Evolutionary conservation across 768 basidiomycete species (phyloP).

Genomic region (Pleurotus platypus): DNA sequence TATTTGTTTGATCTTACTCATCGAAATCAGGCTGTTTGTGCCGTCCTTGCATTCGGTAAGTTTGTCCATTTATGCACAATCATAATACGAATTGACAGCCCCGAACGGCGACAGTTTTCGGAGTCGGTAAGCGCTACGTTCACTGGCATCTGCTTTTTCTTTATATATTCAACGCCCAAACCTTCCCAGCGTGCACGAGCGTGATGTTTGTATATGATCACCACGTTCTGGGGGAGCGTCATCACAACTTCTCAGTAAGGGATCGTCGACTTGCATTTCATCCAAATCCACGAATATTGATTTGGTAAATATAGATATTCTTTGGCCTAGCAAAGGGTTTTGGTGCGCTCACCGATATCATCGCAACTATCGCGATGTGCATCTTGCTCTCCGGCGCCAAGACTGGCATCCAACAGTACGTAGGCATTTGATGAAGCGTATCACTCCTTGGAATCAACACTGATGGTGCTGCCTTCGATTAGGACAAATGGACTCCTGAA

Average conservation of each 20-base stretch:
- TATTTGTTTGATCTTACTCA: not conserved
- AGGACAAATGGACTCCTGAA: constrained; percentile 38
- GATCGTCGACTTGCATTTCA: not conserved
- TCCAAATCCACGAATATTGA: not conserved
- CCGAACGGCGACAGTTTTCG: constrained; percentile 3
- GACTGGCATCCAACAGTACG: constrained; percentile 37
- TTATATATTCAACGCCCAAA: not conserved
- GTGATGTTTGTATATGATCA: constrained; percentile 10
- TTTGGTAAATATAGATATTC: constrained; percentile 27
- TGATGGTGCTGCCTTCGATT: not conserved
- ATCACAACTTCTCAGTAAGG: constrained; percentile 24
- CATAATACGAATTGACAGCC: not conserved
- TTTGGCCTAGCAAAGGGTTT: constrained; percentile 44
- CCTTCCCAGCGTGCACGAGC: constrained; percentile 9
- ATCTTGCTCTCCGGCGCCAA: constrained; percentile 30
- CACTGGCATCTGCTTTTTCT: not conserved
- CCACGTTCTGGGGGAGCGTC: constrained; percentile 1
- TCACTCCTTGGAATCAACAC: not conserved
- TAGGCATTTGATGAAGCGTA: not conserved
- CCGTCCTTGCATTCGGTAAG: constrained; percentile 26
- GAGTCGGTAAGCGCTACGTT: constrained; percentile 8
- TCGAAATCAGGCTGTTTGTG: constrained; percentile 17
- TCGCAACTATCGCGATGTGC: constrained; percentile 44
- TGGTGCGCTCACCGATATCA: constrained; percentile 37
- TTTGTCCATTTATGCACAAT: too few species aligned